Evolutionary conservation across 2,329 filamentous ascomycete genomes (phyloP).

Genomic region (Raffaelea albimanens): DNA sequence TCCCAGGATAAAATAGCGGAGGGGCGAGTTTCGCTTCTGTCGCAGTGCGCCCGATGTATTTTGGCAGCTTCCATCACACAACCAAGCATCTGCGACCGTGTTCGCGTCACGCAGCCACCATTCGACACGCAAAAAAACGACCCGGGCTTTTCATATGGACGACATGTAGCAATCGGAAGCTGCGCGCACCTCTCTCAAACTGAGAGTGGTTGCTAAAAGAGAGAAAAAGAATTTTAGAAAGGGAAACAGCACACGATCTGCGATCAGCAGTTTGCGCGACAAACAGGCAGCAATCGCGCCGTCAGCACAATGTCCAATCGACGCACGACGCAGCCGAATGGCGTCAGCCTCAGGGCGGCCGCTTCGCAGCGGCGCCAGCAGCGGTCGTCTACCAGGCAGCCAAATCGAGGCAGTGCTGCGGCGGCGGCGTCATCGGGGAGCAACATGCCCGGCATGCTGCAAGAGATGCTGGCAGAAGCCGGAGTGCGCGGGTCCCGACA

Average conservation of each 20-base stretch:
- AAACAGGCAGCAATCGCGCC: background rate
- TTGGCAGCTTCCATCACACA: no score
- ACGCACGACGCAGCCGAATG: background rate
- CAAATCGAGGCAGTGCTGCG: background rate
- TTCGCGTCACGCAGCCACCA: no score
- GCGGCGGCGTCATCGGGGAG: background rate
- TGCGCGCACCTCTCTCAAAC: background rate
- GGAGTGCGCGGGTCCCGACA: slow-evolving; percentile 5
- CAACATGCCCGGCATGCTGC: slow-evolving; percentile 8
- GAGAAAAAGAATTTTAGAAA: no score
- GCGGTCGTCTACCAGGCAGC: background rate
- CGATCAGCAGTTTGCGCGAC: no score
- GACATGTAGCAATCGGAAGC: background rate
- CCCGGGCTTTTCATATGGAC: no score
- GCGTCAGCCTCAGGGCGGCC: slow-evolving; percentile 6
- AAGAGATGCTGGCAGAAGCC: slow-evolving; percentile 13
- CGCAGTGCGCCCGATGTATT: background rate
- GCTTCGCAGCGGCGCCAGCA: slow-evolving; percentile 5
- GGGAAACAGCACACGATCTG: no score
- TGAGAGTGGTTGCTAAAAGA: no score
- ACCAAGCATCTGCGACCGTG: no score
- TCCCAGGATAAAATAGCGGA: background rate
- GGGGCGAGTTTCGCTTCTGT: slow-evolving; percentile 4
- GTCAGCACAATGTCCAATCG: no score
- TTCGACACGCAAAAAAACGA: no score